Percentiles rank a stretch among this genome's conserved stretches.
Evolutionary conservation across 371 early-diverging fungal species (phyloP).

Genomic region (Mucor lusitanicus): DNA sequence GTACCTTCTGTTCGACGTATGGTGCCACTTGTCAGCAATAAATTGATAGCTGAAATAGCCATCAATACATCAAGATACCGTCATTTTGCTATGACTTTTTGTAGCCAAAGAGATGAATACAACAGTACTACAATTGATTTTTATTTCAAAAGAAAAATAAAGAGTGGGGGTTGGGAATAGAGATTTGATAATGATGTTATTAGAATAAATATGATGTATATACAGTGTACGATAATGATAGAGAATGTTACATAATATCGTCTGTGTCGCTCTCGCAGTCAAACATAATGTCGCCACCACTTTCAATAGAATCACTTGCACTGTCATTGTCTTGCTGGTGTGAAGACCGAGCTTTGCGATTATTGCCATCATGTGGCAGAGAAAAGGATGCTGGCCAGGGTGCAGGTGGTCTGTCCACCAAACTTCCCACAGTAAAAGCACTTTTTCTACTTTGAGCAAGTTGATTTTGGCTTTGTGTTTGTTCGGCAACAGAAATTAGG

Average conservation of each 20-base stretch:
- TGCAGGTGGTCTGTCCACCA: slow-evolving; percentile 8
- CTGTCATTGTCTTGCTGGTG: neutral
- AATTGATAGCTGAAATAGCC: neutral
- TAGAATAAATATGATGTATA: neutral
- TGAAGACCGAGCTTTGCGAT: neutral
- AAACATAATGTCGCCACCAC: neutral
- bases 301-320: neutral
- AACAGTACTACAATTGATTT: neutral
- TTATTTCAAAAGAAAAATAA: neutral
- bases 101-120: neutral
- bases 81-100: neutral
- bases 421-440: slow-evolving; percentile 10
- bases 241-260: neutral
- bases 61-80: neutral
- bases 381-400: slow-evolving; percentile 7
- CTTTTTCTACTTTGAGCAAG: neutral
- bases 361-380: neutral
- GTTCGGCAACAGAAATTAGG: neutral
- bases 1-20: neutral
- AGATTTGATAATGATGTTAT: neutral
- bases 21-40: neutral
- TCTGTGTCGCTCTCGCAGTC: neutral
- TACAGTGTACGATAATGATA: no score
- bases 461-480: neutral
- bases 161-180: neutral